Conservation (phyloP, 495 filamentous ascomycete species). For the Penicillium paradoxum region DNA sequence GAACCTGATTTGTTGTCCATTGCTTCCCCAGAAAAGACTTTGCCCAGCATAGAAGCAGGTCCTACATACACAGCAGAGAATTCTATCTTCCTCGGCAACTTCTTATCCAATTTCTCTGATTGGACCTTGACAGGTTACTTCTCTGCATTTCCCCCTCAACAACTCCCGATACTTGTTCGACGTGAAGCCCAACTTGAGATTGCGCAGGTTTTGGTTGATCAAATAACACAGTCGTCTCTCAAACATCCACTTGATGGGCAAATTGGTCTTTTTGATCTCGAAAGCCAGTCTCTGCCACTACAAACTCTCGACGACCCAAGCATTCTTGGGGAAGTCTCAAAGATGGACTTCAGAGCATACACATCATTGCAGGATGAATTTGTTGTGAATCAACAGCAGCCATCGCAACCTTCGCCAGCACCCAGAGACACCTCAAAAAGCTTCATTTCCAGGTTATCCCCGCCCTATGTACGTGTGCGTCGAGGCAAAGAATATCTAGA, state of each 20-base stretch:
- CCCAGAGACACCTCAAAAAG: constrained; percentile 27
- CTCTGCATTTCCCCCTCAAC: constrained; percentile 30
- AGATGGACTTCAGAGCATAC: constrained; percentile 36
- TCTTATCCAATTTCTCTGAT: constrained; percentile 43
- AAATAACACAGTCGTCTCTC: constrained; percentile 45
- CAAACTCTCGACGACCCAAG: constrained; percentile 28
- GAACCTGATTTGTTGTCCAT: constrained; percentile 29
- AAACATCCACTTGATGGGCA: constrained; percentile 32
- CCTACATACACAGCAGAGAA: constrained; percentile 24
- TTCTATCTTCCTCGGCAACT: constrained; percentile 40
- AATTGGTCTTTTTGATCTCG: constrained; percentile 28
- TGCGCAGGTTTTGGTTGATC: constrained; percentile 46
- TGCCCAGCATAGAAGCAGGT: constrained; percentile 16
- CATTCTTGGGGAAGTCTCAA: constrained; percentile 30
- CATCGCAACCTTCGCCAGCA: constrained; percentile 7
- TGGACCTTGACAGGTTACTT: constrained; percentile 44
- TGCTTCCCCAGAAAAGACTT: constrained; percentile 29
- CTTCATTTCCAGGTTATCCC: constrained; percentile 35
- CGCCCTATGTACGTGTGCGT: constrained; percentile 72
- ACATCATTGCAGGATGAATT: constrained; percentile 33
- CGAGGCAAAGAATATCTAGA: constrained; percentile 70
- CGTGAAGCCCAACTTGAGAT: constrained; percentile 41
- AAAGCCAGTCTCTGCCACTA: constrained; percentile 22
- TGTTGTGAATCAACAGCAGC: constrained; percentile 7
- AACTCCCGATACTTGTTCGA: constrained; percentile 29